Conservation (phyloP, 352 stramenopile species). For the Globisporangium canariense region DNA sequence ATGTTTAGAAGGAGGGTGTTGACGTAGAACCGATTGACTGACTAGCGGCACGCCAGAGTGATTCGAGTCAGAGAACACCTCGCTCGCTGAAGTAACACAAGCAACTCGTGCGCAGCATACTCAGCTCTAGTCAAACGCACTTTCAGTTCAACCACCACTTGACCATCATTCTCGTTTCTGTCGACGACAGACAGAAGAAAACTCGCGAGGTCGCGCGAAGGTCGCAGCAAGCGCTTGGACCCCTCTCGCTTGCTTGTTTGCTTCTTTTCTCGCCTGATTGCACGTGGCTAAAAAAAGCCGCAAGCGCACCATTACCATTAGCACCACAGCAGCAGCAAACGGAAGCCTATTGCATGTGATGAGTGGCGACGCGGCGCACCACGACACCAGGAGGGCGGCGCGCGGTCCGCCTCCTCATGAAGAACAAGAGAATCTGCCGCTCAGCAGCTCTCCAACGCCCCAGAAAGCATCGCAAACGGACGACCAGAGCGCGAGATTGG, state of each 20-base stretch:
- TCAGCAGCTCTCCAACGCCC: background rate
- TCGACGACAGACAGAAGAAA: constrained; percentile 9
- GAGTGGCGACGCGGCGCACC: constrained; percentile 3
- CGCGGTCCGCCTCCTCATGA: background rate
- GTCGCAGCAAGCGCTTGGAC: background rate
- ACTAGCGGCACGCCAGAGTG: too few species aligned
- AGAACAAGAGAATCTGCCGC: background rate
- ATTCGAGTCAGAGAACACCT: too few species aligned
- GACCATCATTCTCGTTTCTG: constrained; percentile 4
- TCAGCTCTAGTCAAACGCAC: background rate
- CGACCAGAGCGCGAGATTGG: background rate
- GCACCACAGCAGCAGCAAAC: background rate
- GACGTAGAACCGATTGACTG: too few species aligned
- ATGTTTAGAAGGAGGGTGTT: too few species aligned
- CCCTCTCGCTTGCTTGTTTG: background rate
- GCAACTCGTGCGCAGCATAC: background rate
- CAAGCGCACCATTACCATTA: background rate
- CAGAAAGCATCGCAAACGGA: constrained; percentile 9
- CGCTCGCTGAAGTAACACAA: background rate
- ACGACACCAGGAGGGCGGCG: background rate
- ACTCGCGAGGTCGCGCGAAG: constrained; percentile 9
- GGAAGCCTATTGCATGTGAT: background rate
- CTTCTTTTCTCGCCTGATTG: background rate
- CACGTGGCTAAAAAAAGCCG: constrained; percentile 10
- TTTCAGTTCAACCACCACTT: background rate